These are phyloP conservation scores for Austropuccinia psidii DNA, from an alignment of 1,284 basidiomycete genomes.

Conservation along the genomic window DNA sequence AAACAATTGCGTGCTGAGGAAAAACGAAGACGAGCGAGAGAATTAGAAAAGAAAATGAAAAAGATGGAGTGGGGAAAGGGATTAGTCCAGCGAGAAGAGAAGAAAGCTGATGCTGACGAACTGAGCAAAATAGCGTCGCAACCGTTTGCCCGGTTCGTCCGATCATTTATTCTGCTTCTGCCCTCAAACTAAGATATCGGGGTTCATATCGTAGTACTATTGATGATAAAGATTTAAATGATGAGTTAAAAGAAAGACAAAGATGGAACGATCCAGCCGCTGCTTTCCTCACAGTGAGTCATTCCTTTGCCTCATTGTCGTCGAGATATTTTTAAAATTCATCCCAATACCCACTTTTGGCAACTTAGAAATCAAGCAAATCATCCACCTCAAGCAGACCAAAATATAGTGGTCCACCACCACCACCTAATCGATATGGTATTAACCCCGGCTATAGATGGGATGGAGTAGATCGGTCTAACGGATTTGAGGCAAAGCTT, in stretches of 20 bases:
- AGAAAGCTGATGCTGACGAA: conserved; percentile 59
- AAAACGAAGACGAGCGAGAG: conserved; percentile 64
- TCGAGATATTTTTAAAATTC: background rate
- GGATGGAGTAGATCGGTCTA: conserved; percentile 70
- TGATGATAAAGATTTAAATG: conserved; percentile 78
- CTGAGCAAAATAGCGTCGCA: conserved; percentile 60
- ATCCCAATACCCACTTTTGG: background rate
- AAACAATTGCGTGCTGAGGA: conserved; percentile 74
- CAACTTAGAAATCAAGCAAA: conserved; percentile 23
- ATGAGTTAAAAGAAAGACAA: conserved; percentile 66
- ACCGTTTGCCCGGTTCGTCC: conserved; percentile 61
- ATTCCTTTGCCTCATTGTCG: background rate
- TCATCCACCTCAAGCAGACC: conserved; percentile 51
- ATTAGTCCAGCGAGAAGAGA: conserved; percentile 71
- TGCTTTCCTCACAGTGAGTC: conserved; percentile 73
- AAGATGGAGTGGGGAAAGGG: conserved; percentile 98
- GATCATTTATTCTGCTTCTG: background rate
- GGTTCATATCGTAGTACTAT: conserved; percentile 17
- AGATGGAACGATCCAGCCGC: conserved; percentile 94
- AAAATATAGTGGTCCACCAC: conserved; percentile 75
- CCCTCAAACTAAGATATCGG: background rate
- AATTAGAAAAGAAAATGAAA: conserved; percentile 71
- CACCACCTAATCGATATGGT: conserved; percentile 86
- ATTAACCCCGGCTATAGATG: conserved; percentile 92
- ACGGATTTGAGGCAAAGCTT: conserved; percentile 85